These are phyloP conservation scores for Phytophthora colocasiae DNA, from an alignment of 352 stramenopile genomes.

Conservation along the genomic window DNA sequence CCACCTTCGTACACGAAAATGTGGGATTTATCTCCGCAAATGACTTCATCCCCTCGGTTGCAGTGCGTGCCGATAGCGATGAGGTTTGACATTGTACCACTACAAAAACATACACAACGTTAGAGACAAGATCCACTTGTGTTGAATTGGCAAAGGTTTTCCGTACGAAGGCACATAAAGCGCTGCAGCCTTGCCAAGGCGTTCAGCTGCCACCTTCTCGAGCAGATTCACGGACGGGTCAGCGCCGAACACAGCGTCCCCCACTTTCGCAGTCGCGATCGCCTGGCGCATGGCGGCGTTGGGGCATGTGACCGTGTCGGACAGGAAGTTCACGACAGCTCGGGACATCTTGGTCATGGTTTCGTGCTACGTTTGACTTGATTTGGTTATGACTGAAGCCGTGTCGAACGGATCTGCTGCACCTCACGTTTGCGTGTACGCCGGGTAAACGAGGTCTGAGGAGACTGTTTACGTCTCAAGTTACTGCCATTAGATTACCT, in stretches of 20 bases:
- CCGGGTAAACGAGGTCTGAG: no score
- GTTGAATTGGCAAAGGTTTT: slow-evolving; percentile 2
- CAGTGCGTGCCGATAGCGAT: slow-evolving; percentile 95
- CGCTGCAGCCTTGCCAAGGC: slow-evolving; percentile 95
- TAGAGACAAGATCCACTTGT: slow-evolving; percentile 6
- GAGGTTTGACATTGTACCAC: slow-evolving; percentile 98
- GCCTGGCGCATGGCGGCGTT: slow-evolving; percentile 92
- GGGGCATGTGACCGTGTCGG: slow-evolving; percentile 97
- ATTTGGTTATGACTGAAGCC: background rate
- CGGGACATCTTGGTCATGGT: slow-evolving; percentile 31
- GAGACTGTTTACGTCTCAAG: no score
- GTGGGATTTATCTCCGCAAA: slow-evolving; percentile 95
- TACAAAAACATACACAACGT: slow-evolving; percentile 26
- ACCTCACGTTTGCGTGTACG: no score
- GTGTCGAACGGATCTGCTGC: no score
- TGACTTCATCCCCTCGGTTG: slow-evolving; percentile 93
- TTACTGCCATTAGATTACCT: no score
- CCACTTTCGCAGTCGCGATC: slow-evolving; percentile 82
- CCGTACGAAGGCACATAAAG: slow-evolving; percentile 96
- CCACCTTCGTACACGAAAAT: slow-evolving; percentile 98
- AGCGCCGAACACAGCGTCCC: slow-evolving; percentile 78
- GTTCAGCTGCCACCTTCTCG: slow-evolving; percentile 90
- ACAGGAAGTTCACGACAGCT: slow-evolving; percentile 92
- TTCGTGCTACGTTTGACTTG: slow-evolving; percentile 9
- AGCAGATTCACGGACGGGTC: slow-evolving; percentile 96